phyloP scores from a whole-genome alignment of 1,284 basidiomycete genomes.

The Pascua sp. region DNA sequence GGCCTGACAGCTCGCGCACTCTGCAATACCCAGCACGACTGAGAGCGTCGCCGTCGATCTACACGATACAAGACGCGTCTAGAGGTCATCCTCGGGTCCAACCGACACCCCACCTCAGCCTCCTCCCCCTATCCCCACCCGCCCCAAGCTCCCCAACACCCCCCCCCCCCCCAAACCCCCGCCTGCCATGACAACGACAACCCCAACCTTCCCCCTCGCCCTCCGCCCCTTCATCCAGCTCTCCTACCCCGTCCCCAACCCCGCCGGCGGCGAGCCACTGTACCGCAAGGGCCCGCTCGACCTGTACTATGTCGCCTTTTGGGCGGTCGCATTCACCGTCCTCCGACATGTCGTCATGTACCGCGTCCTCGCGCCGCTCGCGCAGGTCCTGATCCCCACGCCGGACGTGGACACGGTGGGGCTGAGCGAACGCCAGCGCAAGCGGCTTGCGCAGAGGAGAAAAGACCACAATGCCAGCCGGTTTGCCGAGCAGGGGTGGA shows the following conservation, averaged over 20 bases:
- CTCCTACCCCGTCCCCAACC: slow-evolving; percentile 60
- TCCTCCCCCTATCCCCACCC: too few relatives aligned
- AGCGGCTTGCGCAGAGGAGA: too few relatives aligned
- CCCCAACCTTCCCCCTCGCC: slow-evolving; percentile 6
- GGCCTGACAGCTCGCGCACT: too few relatives aligned
- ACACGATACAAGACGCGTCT: too few relatives aligned
- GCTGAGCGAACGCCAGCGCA: too few relatives aligned
- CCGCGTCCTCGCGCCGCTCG: slow-evolving; percentile 64
- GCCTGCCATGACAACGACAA: neutral
- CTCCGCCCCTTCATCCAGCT: slow-evolving; percentile 66
- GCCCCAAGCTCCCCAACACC: too few relatives aligned
- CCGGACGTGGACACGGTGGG: too few relatives aligned
- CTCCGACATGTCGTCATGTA: slow-evolving; percentile 71
- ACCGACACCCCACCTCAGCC: too few relatives aligned
- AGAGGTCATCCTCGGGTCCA: too few relatives aligned
- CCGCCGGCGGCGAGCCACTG: slow-evolving; percentile 9
- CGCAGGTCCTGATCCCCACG: slow-evolving; percentile 3
- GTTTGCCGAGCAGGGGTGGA: slow-evolving; percentile 95
- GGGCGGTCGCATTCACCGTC: slow-evolving; percentile 72
- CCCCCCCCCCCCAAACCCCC: neutral
- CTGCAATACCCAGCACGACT: too few relatives aligned
- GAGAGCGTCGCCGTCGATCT: too few relatives aligned
- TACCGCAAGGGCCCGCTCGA: slow-evolving; percentile 70
- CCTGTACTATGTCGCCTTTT: slow-evolving; percentile 65
- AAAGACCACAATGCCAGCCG: slow-evolving; percentile 71